Conservation (phyloP, 2,329 filamentous ascomycete species). For the Scleromitrula shiraiana region DNA sequence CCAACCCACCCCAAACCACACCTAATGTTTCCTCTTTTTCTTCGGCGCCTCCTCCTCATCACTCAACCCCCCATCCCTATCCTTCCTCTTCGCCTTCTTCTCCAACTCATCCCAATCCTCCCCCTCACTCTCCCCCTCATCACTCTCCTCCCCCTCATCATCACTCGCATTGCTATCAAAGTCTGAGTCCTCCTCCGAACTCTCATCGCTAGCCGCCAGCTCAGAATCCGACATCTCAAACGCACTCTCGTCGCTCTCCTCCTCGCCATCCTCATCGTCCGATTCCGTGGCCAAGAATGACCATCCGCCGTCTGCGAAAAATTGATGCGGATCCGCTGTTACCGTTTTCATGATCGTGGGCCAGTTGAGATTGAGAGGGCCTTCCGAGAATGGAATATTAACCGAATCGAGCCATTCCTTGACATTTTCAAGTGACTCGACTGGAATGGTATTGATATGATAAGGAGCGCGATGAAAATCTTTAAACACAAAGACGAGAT, state of each 20-base stretch:
- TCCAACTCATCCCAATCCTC: conserved; percentile 95
- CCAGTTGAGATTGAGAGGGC: conserved; percentile 97
- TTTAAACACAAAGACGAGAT: conserved; percentile 97
- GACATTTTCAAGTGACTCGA: conserved; percentile 87
- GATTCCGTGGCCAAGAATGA: conserved; percentile 82
- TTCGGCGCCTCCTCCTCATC: conserved; percentile 68
- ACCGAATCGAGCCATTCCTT: conserved; percentile 97
- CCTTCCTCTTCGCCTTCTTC: conserved; percentile 81
- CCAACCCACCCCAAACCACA: background rate
- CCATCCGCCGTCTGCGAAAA: conserved; percentile 95
- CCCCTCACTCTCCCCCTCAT: conserved; percentile 66
- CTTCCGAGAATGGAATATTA: conserved; percentile 89
- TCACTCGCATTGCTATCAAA: conserved; percentile 85
- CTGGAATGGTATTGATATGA: conserved; percentile 96
- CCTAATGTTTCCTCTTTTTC: conserved; percentile 56
- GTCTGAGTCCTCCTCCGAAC: conserved; percentile 81
- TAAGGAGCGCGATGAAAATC: conserved; percentile 86
- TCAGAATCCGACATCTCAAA: conserved; percentile 89
- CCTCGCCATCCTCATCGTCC: conserved; percentile 70
- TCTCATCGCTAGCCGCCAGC: conserved; percentile 62
- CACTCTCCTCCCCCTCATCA: conserved; percentile 69
- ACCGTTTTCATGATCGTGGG: conserved; percentile 99
- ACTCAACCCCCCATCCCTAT: conserved; percentile 55
- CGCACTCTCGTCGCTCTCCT: conserved; percentile 81
- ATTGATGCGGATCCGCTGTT: conserved; percentile 83